Base-by-base conservation (phyloP, 768 basidiomycete species). In the Coprinopsis cinerea region DNA sequence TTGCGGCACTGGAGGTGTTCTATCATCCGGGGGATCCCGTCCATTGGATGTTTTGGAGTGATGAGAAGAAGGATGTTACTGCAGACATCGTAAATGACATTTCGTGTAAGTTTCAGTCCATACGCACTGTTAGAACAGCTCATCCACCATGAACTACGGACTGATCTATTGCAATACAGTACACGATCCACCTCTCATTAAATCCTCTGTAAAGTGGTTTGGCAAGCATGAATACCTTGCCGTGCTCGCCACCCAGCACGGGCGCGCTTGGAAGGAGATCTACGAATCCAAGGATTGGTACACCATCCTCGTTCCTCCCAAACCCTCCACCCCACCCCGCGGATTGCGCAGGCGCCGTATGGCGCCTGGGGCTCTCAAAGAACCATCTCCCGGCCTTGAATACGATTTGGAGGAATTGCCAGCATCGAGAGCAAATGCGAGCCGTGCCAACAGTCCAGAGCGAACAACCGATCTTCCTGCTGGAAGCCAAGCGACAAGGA, bases 31-130 rank as follows among this genome's bases (percentile, higher is more conserved):
- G 70, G 25, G 75, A 82, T 60, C 74, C 74, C 13, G 77, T 73
- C 4, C 82, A 83, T 57, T 79, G 78, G 76, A 63, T 79, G n/a
- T 77, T 85, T 59, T 85, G 83, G 83, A 73, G 70, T 40, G 71
- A 69, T 53, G 72, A 71, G 42, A 67, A 71, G 57, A 76, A 75
- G 59, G 62, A 59, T 49, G 62, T 61, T 20, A 82, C 79, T 15
- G 79, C 79, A 14, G 62, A 63, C n/a, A 60, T 74, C 48, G 77
- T 85, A 26, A 73, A 79, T 59, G 71, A 69, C 39, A 67, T 82
- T 48, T 64, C 77, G 44, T 64, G 83, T 83, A 60, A 58, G 81
- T 76, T 36, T 45, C 53, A 18, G 20, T 22, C 37, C 47, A 28
- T 44, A 1, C 20, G n/a, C 37, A 26, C 18, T 20, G 36, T 27